A percentile compares a stretch with the other conserved stretches of the same genome.
Evolutionary conservation across 1,284 basidiomycete genomes (phyloP).

Genomic region (Malassezia globosa): DNA sequence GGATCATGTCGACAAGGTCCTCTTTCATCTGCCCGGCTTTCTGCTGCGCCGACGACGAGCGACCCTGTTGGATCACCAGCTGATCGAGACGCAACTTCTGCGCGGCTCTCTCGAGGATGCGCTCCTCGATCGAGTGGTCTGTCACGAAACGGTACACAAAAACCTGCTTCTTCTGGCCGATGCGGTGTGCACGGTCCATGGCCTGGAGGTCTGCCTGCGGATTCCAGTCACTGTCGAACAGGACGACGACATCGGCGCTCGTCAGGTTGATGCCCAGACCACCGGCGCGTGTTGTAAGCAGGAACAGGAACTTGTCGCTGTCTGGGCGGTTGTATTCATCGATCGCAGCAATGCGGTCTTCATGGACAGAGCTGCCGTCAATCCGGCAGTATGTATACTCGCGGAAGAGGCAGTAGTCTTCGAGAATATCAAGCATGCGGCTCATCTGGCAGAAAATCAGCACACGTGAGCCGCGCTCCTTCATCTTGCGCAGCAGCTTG

Average conservation of each 20-base stretch:
- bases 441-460: constrained; percentile 99
- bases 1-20: constrained; percentile 94
- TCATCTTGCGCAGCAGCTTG: constrained; percentile 74
- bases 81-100: constrained; percentile 93
- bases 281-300: constrained; percentile 94
- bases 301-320: constrained; percentile 91
- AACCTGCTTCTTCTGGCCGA: constrained; percentile 96
- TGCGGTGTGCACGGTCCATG: constrained; percentile 97
- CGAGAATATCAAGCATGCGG: constrained; percentile 83
- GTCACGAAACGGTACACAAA: constrained; percentile 97
- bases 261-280: constrained; percentile 96
- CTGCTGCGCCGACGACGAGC: constrained; percentile 51
- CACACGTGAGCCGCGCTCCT: constrained; percentile 81
- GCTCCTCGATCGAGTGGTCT: constrained; percentile 88
- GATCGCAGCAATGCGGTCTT: constrained; percentile 87
- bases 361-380: constrained; percentile 87
- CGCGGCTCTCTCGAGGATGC: constrained; percentile 88
- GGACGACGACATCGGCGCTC: constrained; percentile 82
- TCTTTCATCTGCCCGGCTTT: constrained; percentile 80
- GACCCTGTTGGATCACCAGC: constrained; percentile 92
- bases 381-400: constrained; percentile 81
- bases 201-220: constrained; percentile 97
- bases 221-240: constrained; percentile 99
- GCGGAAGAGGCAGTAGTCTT: constrained; percentile 93
- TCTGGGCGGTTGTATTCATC: constrained; percentile 95